Evolutionary conservation across 176 grass and related monocot genomes (phyloP).

Genomic region (Echinochloa phyllopogon): DNA sequence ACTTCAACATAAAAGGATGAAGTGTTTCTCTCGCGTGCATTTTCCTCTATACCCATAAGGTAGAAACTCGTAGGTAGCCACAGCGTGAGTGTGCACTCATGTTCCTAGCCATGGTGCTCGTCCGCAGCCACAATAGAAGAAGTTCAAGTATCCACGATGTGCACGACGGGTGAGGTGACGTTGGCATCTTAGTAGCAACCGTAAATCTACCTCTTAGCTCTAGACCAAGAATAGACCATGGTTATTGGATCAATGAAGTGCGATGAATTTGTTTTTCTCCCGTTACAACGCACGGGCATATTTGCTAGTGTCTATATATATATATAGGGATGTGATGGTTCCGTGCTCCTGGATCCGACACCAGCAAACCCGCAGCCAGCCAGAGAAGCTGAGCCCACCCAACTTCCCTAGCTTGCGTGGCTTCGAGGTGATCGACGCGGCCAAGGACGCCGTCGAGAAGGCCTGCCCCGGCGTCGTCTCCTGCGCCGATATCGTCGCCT

Average conservation of each 20-base stretch:
- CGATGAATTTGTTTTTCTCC: no score
- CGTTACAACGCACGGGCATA: no score
- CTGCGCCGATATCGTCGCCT: constrained; percentile 55
- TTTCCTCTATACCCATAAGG: background rate
- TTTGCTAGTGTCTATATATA: background rate
- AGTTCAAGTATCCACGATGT: no score
- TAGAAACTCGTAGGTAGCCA: background rate
- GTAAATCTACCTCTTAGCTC: no score
- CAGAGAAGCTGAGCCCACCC: constrained; percentile 40
- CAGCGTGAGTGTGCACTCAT: background rate
- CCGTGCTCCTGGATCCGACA: constrained; percentile 51
- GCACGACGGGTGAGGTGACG: no score
- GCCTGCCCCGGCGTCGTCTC: constrained; percentile 47
- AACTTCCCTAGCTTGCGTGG: constrained; percentile 49
- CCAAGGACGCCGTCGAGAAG: constrained; percentile 46
- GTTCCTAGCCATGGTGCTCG: no score
- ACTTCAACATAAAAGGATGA: no score
- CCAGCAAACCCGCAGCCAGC: background rate
- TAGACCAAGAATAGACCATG: no score
- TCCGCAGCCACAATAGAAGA: no score
- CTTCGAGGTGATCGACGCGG: constrained; percentile 61
- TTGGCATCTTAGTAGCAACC: no score
- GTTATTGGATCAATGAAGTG: no score
- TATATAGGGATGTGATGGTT: constrained; percentile 57
- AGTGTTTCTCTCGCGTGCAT: background rate